phyloP scores from a whole-genome alignment of 1,139 yeast genomes.

The Komagataea norvegica region DNA sequence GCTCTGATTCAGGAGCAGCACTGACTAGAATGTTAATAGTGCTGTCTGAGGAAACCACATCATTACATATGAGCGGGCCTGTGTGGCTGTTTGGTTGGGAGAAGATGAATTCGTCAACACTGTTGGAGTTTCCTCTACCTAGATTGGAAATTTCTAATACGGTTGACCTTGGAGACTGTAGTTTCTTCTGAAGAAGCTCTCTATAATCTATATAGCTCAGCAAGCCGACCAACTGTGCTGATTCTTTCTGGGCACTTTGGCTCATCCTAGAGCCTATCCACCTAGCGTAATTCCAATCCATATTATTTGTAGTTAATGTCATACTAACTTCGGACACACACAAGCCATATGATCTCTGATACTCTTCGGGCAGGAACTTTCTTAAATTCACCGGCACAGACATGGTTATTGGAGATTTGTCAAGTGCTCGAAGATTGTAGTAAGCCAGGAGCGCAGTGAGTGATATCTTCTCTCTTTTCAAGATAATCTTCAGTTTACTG shows the following conservation, averaged over 20 bases:
- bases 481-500: constrained; percentile 5
- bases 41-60: constrained; percentile 6
- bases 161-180: not conserved
- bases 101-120: constrained; percentile 13
- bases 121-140: constrained; percentile 7
- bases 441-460: constrained; percentile 13
- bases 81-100: constrained; percentile 15
- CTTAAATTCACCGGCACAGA: constrained; percentile 18
- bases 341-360: constrained; percentile 13
- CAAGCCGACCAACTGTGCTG: constrained; percentile 15
- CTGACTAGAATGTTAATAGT: constrained; percentile 5
- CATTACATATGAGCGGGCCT: constrained; percentile 8
- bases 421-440: constrained; percentile 4
- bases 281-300: constrained; percentile 11
- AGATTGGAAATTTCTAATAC: constrained; percentile 18
- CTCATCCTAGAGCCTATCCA: not conserved
- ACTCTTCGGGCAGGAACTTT: constrained; percentile 4
- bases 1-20: constrained; percentile 6
- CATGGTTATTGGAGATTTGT: constrained; percentile 1
- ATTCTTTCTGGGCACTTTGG: not conserved
- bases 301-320: not conserved
- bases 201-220: constrained; percentile 9
- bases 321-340: constrained; percentile 12
- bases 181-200: constrained; percentile 1
- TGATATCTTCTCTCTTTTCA: constrained; percentile 11